Evolutionary conservation across 2,329 filamentous ascomycete species (phyloP).

Genomic region (Claviceps africana): DNA sequence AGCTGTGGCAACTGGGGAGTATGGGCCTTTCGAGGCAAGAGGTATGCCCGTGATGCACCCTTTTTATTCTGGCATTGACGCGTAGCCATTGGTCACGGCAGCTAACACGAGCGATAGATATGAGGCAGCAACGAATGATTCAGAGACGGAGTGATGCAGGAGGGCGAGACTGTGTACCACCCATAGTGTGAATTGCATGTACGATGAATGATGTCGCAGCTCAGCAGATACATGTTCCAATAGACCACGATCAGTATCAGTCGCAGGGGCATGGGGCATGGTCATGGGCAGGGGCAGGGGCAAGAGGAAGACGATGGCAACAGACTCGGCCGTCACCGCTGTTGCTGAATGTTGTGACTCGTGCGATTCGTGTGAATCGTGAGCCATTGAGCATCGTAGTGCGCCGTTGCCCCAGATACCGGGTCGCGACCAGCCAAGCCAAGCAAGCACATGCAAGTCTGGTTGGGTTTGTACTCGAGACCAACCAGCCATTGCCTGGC

Average conservation of each 20-base stretch:
- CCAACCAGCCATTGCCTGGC: too few relatives aligned
- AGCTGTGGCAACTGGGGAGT: slow-evolving; percentile 95
- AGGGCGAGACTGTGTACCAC: slow-evolving; percentile 3
- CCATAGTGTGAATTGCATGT: slow-evolving; percentile 3
- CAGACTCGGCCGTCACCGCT: too few relatives aligned
- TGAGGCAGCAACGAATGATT: slow-evolving; percentile 45
- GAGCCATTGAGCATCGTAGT: too few relatives aligned
- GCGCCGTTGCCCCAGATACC: not conserved
- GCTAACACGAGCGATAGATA: slow-evolving; percentile 28
- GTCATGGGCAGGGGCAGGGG: too few relatives aligned
- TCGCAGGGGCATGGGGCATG: too few relatives aligned
- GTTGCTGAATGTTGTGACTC: too few relatives aligned
- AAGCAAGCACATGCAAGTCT: too few relatives aligned
- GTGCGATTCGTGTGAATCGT: too few relatives aligned
- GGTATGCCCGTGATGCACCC: slow-evolving; percentile 37
- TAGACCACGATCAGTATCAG: not conserved
- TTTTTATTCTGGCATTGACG: not conserved
- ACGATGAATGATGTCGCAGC: not conserved
- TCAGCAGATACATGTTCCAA: not conserved
- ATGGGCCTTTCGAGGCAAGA: slow-evolving; percentile 95
- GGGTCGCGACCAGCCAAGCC: too few relatives aligned
- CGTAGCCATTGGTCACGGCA: not conserved
- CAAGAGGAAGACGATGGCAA: slow-evolving; percentile 3
- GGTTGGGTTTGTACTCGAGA: too few relatives aligned
- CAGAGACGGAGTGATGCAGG: slow-evolving; percentile 6